Percentiles rank a stretch among this genome's conserved stretches.
These are phyloP conservation scores for Penicillium nucicola DNA, from an alignment of 495 filamentous ascomycete genomes.

Conservation along the genomic window DNA sequence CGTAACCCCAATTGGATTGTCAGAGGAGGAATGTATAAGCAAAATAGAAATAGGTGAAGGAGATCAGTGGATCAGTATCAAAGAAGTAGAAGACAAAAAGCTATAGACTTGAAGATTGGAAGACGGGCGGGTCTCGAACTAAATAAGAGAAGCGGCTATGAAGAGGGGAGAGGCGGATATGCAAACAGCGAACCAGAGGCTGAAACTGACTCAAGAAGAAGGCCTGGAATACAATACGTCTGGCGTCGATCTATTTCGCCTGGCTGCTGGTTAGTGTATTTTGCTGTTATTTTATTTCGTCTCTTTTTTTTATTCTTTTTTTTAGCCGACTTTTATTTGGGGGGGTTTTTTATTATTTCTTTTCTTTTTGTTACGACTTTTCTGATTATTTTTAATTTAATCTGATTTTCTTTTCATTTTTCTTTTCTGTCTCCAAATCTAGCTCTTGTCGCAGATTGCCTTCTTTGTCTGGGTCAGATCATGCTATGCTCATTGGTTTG, in stretches of 20 bases:
- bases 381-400: constrained; percentile 9
- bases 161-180: not conserved
- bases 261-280: constrained; percentile 6
- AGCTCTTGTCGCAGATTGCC: not conserved
- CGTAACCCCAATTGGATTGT: constrained; percentile 5
- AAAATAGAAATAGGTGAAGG: not conserved
- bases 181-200: constrained; percentile 22
- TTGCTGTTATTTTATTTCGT: not conserved
- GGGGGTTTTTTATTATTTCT: too few relatives aligned
- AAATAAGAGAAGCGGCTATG: constrained; percentile 3
- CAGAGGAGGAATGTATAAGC: not conserved
- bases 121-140: constrained; percentile 2
- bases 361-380: constrained; percentile 1
- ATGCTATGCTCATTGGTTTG: not conserved
- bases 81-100: constrained; percentile 3
- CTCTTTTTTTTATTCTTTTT: constrained; percentile 1
- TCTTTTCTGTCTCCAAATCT: constrained; percentile 11
- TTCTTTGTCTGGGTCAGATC: constrained; percentile 2
- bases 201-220: constrained; percentile 24
- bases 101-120: not conserved
- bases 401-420: constrained; percentile 11
- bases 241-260: constrained; percentile 11
- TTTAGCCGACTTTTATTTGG: constrained; percentile 7
- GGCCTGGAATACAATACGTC: constrained; percentile 12
- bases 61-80: constrained; percentile 1